phyloP scores from a whole-genome alignment of 371 early-diverging fungal genomes.

The Dinochytrium kinnereticum region DNA sequence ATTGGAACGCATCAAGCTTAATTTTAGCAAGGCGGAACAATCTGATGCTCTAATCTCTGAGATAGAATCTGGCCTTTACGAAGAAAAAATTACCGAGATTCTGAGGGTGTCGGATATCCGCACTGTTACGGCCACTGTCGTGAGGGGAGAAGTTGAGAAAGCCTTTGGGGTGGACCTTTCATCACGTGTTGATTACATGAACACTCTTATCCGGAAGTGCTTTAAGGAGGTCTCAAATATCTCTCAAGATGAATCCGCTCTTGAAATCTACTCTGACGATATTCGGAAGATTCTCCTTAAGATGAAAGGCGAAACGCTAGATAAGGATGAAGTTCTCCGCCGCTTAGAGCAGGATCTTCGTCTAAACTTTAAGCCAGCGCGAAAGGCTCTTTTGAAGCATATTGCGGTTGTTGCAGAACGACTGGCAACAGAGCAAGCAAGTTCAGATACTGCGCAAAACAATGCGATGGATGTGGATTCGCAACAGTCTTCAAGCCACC shows the following conservation, averaged over 20 bases:
- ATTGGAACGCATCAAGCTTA: too few species aligned
- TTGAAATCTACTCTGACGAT: background rate
- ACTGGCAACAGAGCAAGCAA: background rate
- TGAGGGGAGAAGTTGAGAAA: background rate
- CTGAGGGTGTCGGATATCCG: background rate
- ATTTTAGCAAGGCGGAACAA: too few species aligned
- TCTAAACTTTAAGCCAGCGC: background rate
- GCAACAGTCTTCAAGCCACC: too few species aligned
- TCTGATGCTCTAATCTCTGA: too few species aligned
- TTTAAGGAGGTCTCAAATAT: constrained; percentile 2
- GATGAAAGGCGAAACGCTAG: background rate
- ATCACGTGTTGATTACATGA: background rate
- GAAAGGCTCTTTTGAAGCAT: background rate
- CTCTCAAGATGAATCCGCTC: background rate
- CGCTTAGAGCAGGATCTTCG: background rate
- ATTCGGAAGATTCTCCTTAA: background rate
- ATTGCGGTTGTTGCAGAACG: background rate
- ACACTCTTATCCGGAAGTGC: background rate
- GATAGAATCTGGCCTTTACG: background rate
- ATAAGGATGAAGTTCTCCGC: background rate
- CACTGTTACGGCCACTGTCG: background rate
- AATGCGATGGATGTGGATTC: too few species aligned
- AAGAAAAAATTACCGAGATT: background rate
- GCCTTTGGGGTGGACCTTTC: background rate
- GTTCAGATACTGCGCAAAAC: too few species aligned